Percentiles rank a stretch among this genome's conserved stretches.
Conservation (phyloP, 2,329 filamentous ascomycete genomes). For the Fusarium lateritium region DNA sequence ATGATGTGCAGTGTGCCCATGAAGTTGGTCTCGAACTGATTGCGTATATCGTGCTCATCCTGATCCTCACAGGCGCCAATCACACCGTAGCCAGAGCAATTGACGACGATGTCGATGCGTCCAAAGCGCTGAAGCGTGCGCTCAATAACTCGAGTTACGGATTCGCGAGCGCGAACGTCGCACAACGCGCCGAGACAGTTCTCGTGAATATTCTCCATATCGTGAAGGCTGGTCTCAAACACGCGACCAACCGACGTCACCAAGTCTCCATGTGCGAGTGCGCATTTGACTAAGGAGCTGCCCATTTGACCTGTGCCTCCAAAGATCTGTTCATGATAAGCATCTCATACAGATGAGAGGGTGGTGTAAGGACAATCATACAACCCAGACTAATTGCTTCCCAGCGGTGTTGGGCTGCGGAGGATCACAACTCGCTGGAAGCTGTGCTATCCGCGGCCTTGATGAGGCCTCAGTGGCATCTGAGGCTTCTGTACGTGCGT, state of each 20-base stretch:
- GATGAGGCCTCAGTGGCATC: constrained; percentile 47
- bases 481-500: constrained; percentile 45
- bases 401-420: constrained; percentile 78
- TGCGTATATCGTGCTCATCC: constrained; percentile 92
- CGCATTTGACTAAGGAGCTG: constrained; percentile 86
- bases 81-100: constrained; percentile 95
- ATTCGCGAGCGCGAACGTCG: constrained; percentile 87
- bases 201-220: constrained; percentile 79
- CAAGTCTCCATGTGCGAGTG: constrained; percentile 83
- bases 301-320: constrained; percentile 98
- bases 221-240: constrained; percentile 79
- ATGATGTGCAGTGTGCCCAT: constrained; percentile 96
- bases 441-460: constrained; percentile 61
- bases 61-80: constrained; percentile 98
- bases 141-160: constrained; percentile 80
- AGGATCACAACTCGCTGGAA: constrained; percentile 90
- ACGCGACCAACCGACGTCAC: constrained; percentile 90
- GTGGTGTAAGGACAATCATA: constrained; percentile 56
- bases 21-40: constrained; percentile 98
- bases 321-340: constrained; percentile 75
- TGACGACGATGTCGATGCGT: constrained; percentile 89
- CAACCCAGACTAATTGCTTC: constrained; percentile 89
- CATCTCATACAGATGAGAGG: neutral
- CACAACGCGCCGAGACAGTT: constrained; percentile 87
- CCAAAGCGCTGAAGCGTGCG: constrained; percentile 81